phyloP scores from a whole-genome alignment of 768 basidiomycete genomes.

The Guyanaporus albipodus region DNA sequence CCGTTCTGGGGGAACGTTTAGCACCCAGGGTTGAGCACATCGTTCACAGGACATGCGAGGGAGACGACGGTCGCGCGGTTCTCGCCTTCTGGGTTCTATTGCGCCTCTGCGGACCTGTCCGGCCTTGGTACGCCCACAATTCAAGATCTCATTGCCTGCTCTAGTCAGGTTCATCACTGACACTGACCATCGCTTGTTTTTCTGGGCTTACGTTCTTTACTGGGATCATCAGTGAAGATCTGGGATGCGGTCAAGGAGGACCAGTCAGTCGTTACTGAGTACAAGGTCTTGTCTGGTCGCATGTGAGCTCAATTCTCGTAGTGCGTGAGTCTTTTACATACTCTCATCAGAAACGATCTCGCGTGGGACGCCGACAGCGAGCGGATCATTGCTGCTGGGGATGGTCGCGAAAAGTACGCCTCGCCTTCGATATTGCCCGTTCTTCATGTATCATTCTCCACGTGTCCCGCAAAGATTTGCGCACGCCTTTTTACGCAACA shows the following conservation, averaged over 20 bases:
- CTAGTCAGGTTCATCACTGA: neutral
- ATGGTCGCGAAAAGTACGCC: conserved; percentile 79
- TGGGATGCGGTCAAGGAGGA: conserved; percentile 93
- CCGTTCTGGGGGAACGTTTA: conserved; percentile 24
- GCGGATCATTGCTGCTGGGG: conserved; percentile 91
- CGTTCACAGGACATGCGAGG: conserved; percentile 79
- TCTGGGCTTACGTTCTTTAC: neutral
- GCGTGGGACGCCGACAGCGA: conserved; percentile 97
- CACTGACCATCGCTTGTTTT: too few relatives aligned
- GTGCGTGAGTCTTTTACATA: neutral
- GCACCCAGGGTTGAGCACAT: conserved; percentile 61
- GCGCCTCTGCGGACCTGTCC: conserved; percentile 80
- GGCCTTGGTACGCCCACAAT: conserved; percentile 61
- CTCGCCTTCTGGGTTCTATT: conserved; percentile 93
- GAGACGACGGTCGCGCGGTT: conserved; percentile 86
- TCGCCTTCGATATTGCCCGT: neutral
- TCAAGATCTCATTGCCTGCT: neutral
- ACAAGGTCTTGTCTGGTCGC: conserved; percentile 65
- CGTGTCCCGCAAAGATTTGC: conserved; percentile 55
- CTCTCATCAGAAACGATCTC: conserved; percentile 72
- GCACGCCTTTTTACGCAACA: conserved; percentile 79
- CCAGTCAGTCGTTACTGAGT: conserved; percentile 77
- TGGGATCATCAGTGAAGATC: conserved; percentile 58
- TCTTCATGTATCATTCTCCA: neutral
- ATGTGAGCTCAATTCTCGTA: conserved; percentile 44